Base-by-base conservation (phyloP, 805 yeast species). In the Cyberlindnera samutprakarnensis region DNA sequence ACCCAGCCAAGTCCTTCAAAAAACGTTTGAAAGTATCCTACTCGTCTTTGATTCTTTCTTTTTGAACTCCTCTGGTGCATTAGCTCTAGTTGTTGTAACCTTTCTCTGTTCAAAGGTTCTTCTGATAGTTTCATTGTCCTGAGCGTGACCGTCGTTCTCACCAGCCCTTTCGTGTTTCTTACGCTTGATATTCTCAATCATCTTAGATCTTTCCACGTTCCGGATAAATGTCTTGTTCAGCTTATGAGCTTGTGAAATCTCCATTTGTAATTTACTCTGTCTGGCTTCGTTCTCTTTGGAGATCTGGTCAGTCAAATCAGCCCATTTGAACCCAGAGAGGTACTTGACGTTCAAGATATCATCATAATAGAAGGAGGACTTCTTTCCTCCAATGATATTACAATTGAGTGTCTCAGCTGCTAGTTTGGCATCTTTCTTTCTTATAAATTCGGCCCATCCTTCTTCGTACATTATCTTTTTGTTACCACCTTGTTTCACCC, bases 391-490 rank as follows among this genome's bases (percentile, higher is more conserved):
- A 21, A 92, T 61, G 8, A 68, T 83, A 51, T 86, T 84, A 9
- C 94, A 95, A 51, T 92, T 92, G 49, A 92, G 60, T 0, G 96
- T 81, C 8, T 65, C 66, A 3, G 92, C 95, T 38, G 95, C 87
- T 22, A 86, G 56, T 53, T 90, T 90, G 1, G 97, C 98, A 47
- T 86, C 84, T 45, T 70, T 72, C 53, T 92, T 92, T 49, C 75
- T 73, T 17, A 70, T 61, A 56, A 84, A 92, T 59, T 92, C 98
- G 7, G 83, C 92, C 98, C 98, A 92, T 11, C 98, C 98, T 63
- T 90, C 98, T 18, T 81, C 84, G 51, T 73, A 92, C 60, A 72
- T 80, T 51, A 70, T 70, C 58, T 88, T 88, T 56, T 86, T 87
- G 56, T 90, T 92, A 15, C 98, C 97, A 11, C 97, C 97, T 41